phyloP scores from a whole-genome alignment of 2,329 filamentous ascomycete species.

The Juglanconis juglandina region DNA sequence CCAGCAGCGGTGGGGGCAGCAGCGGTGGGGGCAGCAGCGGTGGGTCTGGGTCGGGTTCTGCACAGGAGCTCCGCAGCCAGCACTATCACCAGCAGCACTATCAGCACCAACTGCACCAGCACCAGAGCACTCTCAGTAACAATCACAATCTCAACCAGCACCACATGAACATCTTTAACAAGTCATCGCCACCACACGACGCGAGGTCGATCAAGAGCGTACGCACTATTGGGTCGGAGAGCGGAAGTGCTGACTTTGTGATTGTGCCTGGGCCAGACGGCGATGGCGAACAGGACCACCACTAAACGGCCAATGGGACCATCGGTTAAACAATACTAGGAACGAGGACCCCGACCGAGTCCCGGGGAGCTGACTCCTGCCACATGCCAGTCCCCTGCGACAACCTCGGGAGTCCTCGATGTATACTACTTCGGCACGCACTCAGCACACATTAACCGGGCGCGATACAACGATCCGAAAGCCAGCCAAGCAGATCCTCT shows the following conservation, averaged over 20 bases:
- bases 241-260: slow-evolving; percentile 40
- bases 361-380: background rate
- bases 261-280: slow-evolving; percentile 39
- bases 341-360: background rate
- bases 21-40: background rate
- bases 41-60: background rate
- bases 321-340: background rate
- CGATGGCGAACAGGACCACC: slow-evolving; percentile 37
- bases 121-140: slow-evolving; percentile 21
- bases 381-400: background rate
- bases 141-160: slow-evolving; percentile 21
- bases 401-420: background rate
- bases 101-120: background rate
- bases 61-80: slow-evolving; percentile 17
- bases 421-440: background rate
- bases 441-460: too few relatives aligned
- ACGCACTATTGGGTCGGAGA: slow-evolving; percentile 27
- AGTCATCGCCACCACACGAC: slow-evolving; percentile 14
- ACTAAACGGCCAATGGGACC: slow-evolving; percentile 21
- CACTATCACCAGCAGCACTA: slow-evolving; percentile 16
- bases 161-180: slow-evolving; percentile 21
- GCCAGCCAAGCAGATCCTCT: background rate
- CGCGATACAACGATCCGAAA: background rate
- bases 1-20: background rate
- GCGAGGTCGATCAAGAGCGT: slow-evolving; percentile 18